Evolutionary conservation across 1,139 yeast species (phyloP), one percentile per base, ranked within the genome.

Genomic region (Hyphopichia fennica): DNA sequence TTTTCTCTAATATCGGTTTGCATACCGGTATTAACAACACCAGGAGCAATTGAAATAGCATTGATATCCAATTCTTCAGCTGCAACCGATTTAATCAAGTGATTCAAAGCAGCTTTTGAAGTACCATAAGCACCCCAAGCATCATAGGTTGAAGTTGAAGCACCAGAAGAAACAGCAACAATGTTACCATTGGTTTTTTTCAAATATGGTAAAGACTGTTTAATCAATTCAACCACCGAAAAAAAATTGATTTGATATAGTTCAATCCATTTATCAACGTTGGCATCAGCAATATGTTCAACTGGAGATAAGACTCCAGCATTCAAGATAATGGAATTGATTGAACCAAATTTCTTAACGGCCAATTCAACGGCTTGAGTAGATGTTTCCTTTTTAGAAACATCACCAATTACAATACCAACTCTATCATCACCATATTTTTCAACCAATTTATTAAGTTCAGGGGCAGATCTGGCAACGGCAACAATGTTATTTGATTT

Each of bases 71-170:
- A 63, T 57, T 87, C 91, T 53, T 88, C 96, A 4, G 65, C 70
- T 1, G 88, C 84, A 19, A 91, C 62, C 9, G 88, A 79, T 38
- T 67, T 59, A 8, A 87, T 81, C 41, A 89, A 73, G 54, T 84
- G 90, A 62, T 91, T 88, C 44, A 90, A 60, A 0, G 96, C 96
- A 0, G 96, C 96, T 63, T 91, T 91, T 15, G 96, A 82, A 2
- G 90, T 70, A 1, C 96, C 96, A 55, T 91, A 91, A 3, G 96
- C 95, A 30, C 85, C 84, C 96, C 96, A 90, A 11, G 91, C 90
- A 50, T 62, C 61, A 54, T 81, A 82, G 15, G 81, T 67, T 36
- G 69, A 70, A 1, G 73, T 68, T 2, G 91, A 75, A 0, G 98
- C 97, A 7, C 96, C 97, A 1, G 96, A 87, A 20, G 95, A 86